phyloP scores from a whole-genome alignment of 306 rosid species.

The Phaseolus lunatus region DNA sequence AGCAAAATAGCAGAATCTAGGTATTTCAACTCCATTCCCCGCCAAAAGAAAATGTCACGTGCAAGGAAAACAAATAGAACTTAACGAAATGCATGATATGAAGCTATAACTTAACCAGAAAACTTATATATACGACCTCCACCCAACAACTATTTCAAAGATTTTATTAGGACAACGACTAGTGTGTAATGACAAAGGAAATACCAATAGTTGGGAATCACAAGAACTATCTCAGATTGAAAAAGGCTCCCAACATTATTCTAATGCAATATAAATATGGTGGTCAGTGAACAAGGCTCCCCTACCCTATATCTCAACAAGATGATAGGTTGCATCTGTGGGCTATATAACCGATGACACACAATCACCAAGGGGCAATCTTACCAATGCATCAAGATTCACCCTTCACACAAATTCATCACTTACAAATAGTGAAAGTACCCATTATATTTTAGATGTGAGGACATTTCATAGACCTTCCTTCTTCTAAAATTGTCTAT shows the following conservation, averaged over 20 bases:
- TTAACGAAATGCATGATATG: background rate
- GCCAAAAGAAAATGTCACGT: background rate
- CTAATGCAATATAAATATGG: background rate
- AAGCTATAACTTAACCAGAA: background rate
- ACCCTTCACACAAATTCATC: background rate
- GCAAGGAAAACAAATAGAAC: background rate
- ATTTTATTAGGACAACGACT: conserved; percentile 2
- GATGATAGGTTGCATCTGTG: background rate
- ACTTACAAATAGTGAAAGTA: background rate
- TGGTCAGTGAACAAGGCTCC: background rate
- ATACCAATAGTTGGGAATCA: background rate
- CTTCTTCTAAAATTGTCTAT: background rate
- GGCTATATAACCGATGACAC: background rate
- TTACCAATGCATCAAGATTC: background rate
- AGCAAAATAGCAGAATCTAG: conserved; percentile 37
- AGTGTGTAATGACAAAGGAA: conserved; percentile 1
- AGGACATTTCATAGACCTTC: background rate
- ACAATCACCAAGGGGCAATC: background rate
- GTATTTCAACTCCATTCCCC: background rate
- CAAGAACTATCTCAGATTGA: background rate
- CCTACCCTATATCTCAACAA: background rate
- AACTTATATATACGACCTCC: conserved; percentile 15
- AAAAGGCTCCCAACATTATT: background rate
- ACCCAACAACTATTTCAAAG: conserved; percentile 22
- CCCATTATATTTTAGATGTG: background rate